Base-by-base conservation (phyloP, 306 rosid genomes). In the Dryas octopetala region DNA sequence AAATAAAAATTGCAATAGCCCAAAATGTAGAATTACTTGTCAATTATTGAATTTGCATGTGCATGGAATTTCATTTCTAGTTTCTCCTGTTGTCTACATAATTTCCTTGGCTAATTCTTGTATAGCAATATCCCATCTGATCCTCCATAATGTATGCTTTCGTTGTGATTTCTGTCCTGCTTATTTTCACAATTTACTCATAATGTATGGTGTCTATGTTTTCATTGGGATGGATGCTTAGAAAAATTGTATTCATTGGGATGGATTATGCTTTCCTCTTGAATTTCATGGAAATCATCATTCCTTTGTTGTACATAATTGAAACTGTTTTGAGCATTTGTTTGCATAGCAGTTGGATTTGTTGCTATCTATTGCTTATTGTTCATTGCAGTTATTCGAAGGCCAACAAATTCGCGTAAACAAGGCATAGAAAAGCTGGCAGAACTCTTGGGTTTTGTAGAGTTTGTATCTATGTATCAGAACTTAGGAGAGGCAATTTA, bases 391-490 rank as follows among this genome's bases (percentile, higher is more conserved):
- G 98, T 75, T 78, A 74, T 83, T 94, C 63, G 98, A 94, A 87
- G 98, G 96, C 55, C 94, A 89, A 79, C 62, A 62, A 12, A 88
- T 94, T 60, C 94, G 97, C 0, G 98, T 94, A 85, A 94, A 89
- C 88, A 91, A 94, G 85, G 98, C 98, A 0, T 91, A 83, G 79
- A 47, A 58, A 15, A 17, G 68, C 49, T 26, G 57, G 70, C 63
- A 62, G 70, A 84, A 44, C 16, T 1, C 8, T 67, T 61, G 54
- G 45, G 43, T 59, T 40, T 68, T 78, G 45, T 63, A 72, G 80
- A 71, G 71, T 68, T 71, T 78, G 62, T 68, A 73, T 77, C 79
- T 14, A 67, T 63, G 59, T 59, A 55, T 74, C 60, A 58, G 70
- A 73, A 75, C 72, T 26, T 57, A 62, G 66, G 28, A 19, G 38